Evolutionary conservation across 2,329 filamentous ascomycete genomes (phyloP), one percentile per base, ranked within the genome.

Genomic region (Fusarium longipes): DNA sequence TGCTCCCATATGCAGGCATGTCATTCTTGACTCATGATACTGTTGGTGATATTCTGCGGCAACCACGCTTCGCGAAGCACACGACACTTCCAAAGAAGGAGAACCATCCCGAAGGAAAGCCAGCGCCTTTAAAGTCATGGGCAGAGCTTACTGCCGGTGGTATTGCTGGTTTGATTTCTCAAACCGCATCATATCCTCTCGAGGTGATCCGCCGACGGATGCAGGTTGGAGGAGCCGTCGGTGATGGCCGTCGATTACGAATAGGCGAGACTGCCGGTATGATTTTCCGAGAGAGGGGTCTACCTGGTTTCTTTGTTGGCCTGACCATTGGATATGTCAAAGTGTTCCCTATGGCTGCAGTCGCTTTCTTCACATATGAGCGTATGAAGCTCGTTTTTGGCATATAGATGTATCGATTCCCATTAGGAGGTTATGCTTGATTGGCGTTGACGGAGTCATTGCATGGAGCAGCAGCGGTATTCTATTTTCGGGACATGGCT

Each of bases 21-120:
- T 97, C 93, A 2, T 99, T 99, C 80, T 86, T 99, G 38, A 97
- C 93, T 0, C 96, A 99, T 80, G 96, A 99, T 78, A 93, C 92
- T 6, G 88, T 91, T 38, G 92, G 93, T 63, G 96, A 99, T 77
- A 74, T 96, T 44, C 85, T 99, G 71, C 92, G 94, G 18, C 84
- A 86, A 56, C 89, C 89, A 0, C 67, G 77, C 1, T 73, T 97
- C 8, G 88, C 91, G 6, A 77, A 84, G 43, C 92, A 93, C 77
- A 97, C 95, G 6, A 93, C 91, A 0, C 81, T 96, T 2, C 88
- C 92, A 0, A 82, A 84, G 62, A 88, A 84, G 48, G 82, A 77
- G 81, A 82, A 83, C 54, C 75, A 80, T 15, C 83, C 84, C 1
- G 75, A 81, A 0, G 85, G 86, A 53, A 90, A 95, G 77, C 86